phyloP scores from a whole-genome alignment of 75 land plant genomes.

The Cryptomeria japonica region DNA sequence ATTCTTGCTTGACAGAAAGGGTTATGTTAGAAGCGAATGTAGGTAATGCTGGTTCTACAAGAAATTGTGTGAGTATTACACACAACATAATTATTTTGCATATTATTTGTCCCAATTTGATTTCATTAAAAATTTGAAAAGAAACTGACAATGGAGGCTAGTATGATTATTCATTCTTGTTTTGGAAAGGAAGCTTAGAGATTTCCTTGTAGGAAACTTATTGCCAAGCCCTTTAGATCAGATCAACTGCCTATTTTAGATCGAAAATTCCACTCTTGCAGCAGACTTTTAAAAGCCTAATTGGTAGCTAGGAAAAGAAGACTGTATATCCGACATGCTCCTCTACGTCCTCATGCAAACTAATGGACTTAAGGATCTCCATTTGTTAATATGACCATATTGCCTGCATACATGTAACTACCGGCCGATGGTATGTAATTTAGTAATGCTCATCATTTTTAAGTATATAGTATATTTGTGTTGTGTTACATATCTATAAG shows the following conservation, averaged over 20 bases:
- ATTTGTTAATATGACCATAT: too few relatives aligned
- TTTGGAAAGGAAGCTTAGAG: neutral
- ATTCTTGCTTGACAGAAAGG: neutral
- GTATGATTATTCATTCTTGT: neutral
- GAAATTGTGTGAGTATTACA: neutral
- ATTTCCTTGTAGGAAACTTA: neutral
- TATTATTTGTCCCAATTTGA: neutral
- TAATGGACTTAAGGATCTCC: too few relatives aligned
- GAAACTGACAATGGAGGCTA: neutral
- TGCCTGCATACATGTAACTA: too few relatives aligned
- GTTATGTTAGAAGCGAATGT: neutral
- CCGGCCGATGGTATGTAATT: neutral
- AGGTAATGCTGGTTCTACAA: neutral
- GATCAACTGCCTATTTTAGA: neutral
- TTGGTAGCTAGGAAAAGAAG: too few relatives aligned
- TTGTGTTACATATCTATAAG: neutral
- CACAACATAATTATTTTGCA: neutral
- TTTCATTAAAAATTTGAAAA: neutral
- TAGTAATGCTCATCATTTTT: neutral
- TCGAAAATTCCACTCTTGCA: neutral
- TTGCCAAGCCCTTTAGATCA: neutral
- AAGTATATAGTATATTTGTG: neutral
- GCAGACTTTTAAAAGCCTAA: too few relatives aligned
- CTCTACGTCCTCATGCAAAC: neutral
- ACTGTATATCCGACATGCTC: neutral